phyloP scores from a whole-genome alignment of 2,329 filamentous ascomycete species.

The Chaetomiaceae sp. region DNA sequence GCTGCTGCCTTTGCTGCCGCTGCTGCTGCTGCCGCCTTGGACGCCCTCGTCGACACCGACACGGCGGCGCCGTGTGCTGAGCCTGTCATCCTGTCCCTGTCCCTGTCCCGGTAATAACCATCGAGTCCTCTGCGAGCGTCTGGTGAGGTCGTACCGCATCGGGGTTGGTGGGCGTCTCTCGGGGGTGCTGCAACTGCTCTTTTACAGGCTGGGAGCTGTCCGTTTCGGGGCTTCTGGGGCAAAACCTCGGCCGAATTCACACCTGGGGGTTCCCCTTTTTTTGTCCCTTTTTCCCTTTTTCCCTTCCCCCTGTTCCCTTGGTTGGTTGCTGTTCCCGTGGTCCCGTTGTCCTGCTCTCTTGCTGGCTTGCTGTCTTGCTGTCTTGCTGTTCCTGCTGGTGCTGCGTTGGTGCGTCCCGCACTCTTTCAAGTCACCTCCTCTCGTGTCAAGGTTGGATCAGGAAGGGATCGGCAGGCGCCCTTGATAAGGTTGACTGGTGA shows the following conservation, averaged over 20 bases:
- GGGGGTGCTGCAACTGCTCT: neutral
- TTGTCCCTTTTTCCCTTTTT: no score
- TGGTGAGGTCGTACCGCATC: constrained; percentile 18
- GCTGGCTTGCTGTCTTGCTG: no score
- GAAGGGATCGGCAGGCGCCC: neutral
- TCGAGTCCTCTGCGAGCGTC: constrained; percentile 15
- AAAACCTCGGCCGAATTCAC: constrained; percentile 17
- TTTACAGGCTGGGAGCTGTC: constrained; percentile 6
- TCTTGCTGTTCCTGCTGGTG: neutral
- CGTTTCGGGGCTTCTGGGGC: constrained; percentile 8
- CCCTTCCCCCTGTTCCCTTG: no score
- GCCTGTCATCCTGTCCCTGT: constrained; percentile 20
- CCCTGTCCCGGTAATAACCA: constrained; percentile 13
- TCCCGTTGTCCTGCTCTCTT: no score
- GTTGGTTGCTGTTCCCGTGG: no score
- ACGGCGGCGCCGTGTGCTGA: constrained; percentile 22
- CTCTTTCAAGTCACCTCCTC: neutral
- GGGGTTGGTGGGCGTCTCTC: neutral
- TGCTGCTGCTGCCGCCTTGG: constrained; percentile 9
- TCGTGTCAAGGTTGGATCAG: neutral
- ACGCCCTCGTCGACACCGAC: constrained; percentile 16
- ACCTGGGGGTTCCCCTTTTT: neutral
- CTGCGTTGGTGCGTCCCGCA: neutral
- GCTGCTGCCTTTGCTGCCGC: constrained; percentile 9
- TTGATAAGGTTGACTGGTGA: neutral